Evolutionary conservation across 1,284 basidiomycete species (phyloP).

Genomic region (Tilletia caries): DNA sequence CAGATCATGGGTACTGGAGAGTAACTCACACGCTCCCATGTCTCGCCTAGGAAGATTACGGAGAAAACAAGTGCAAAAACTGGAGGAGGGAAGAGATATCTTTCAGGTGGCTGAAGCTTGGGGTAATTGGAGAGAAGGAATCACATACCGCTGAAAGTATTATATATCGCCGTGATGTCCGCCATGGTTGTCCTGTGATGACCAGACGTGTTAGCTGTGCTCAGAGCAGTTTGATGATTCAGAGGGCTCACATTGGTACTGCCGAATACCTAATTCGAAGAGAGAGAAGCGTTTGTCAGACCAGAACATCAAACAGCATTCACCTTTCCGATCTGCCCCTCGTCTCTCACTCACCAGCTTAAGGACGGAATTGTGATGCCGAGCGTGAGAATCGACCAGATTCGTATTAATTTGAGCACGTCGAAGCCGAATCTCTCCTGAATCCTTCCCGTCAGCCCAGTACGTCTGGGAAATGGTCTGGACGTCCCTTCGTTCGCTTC

Average conservation of each 20-base stretch:
- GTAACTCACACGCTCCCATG: constrained; percentile 33
- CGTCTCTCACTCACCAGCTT: constrained; percentile 33
- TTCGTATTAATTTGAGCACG: constrained; percentile 23
- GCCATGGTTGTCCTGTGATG: constrained; percentile 43
- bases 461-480: not conserved
- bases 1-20: not conserved
- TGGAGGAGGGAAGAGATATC: constrained; percentile 14
- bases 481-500: not conserved
- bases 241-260: constrained; percentile 30
- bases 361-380: constrained; percentile 48
- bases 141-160: constrained; percentile 33
- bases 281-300: not conserved
- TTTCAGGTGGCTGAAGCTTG: not conserved
- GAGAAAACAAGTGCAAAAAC: constrained; percentile 52
- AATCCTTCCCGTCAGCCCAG: not conserved
- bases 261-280: constrained; percentile 40
- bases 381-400: constrained; percentile 39
- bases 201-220: not conserved
- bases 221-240: too few species aligned
- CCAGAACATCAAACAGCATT: not conserved
- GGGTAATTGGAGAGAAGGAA: not conserved
- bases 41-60: constrained; percentile 48
- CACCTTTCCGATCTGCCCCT: not conserved
- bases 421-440: constrained; percentile 14
- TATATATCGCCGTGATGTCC: constrained; percentile 53